Percentiles rank a stretch among this genome's conserved stretches.
These are phyloP conservation scores for Metschnikowia dekortorum DNA, from an alignment of 805 yeast species.

Conservation along the genomic window DNA sequence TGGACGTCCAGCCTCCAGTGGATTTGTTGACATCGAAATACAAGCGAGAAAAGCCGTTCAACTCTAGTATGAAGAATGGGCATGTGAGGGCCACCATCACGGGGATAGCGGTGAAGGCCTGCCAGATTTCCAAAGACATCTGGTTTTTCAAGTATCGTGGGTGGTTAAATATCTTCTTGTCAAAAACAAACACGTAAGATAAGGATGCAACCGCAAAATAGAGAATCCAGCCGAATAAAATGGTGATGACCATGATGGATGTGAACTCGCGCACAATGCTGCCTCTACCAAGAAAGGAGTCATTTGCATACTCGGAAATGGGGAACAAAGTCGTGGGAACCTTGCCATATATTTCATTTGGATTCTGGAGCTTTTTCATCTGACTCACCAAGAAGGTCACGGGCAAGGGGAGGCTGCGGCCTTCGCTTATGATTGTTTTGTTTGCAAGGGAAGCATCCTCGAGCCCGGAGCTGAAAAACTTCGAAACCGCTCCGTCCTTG, in stretches of 20 bases:
- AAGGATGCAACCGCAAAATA: slow-evolving; percentile 71
- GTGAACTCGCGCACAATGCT: slow-evolving; percentile 67
- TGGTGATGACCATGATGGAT: slow-evolving; percentile 63
- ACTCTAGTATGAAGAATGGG: slow-evolving; percentile 85
- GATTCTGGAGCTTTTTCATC: slow-evolving; percentile 23
- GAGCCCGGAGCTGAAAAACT: slow-evolving; percentile 12
- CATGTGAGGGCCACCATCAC: slow-evolving; percentile 79
- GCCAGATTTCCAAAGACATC: slow-evolving; percentile 74
- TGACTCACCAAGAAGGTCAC: slow-evolving; percentile 11
- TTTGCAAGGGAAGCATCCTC: slow-evolving; percentile 12
- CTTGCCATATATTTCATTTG: slow-evolving; percentile 53
- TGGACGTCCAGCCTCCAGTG: slow-evolving; percentile 64
- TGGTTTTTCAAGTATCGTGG: slow-evolving; percentile 95
- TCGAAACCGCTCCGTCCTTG: slow-evolving; percentile 40
- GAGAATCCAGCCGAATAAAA: slow-evolving; percentile 81
- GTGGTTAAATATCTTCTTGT: slow-evolving; percentile 86
- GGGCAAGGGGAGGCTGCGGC: slow-evolving; percentile 15
- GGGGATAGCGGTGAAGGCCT: slow-evolving; percentile 81
- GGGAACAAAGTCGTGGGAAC: slow-evolving; percentile 60
- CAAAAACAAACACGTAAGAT: slow-evolving; percentile 78
- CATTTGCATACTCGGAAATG: slow-evolving; percentile 51
- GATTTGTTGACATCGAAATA: slow-evolving; percentile 62
- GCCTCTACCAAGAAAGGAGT: slow-evolving; percentile 69
- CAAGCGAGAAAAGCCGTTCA: slow-evolving; percentile 76
- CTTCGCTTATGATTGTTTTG: slow-evolving; percentile 11